Base-by-base conservation (phyloP, 352 stramenopile species). In the Pythium scleroteichum region DNA sequence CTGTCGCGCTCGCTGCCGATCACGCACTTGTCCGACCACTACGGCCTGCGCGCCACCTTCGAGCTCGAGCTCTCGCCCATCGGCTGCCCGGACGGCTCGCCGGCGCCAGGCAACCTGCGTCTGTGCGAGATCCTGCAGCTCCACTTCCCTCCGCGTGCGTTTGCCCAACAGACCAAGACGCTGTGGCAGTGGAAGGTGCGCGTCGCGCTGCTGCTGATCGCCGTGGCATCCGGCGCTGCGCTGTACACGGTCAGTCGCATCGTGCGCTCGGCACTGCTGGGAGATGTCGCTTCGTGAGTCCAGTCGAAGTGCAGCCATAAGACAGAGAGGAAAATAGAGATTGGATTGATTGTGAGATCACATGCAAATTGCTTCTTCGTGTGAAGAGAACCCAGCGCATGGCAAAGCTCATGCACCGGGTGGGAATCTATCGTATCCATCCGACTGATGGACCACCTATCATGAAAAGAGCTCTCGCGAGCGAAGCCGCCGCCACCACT, bases 21-120 rank as follows among this genome's bases (percentile, higher is more conserved):
- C 69, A 89, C 85, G 29, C 80, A 94, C 53, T 62, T 94, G 61
- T 94, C 85, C 5, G 85, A 94, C 51, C 85, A 94, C 53, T 94
- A 92, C 47, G 85, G 73, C 3, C 53, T 94, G 42, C 66, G 62
- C 10, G 76, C 77, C 1, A 64, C 78, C 27, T 88, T 94, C 49
- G 50, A 69, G 50, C 59, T 93, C 4, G 68, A 86, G 56, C 68
- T 72, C 20, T 58, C 68, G 12, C 64, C 62, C 0, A 59, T 92
- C n/a, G 62, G 72, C 24, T 65, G 62, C 9, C 78, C 82, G 14
- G 72, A 87, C 62, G 78, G 79, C 16, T 52, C 58, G 35, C 59
- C 64, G 7, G 60, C 66, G 20, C 64, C 52, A 13, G 50, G 26
- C 24, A 63, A 66, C 26, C 71, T 76, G 55, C 63, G 68, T 17